Conservation (phyloP, 352 stramenopile genomes). For the Phytopythium kandeliae region DNA sequence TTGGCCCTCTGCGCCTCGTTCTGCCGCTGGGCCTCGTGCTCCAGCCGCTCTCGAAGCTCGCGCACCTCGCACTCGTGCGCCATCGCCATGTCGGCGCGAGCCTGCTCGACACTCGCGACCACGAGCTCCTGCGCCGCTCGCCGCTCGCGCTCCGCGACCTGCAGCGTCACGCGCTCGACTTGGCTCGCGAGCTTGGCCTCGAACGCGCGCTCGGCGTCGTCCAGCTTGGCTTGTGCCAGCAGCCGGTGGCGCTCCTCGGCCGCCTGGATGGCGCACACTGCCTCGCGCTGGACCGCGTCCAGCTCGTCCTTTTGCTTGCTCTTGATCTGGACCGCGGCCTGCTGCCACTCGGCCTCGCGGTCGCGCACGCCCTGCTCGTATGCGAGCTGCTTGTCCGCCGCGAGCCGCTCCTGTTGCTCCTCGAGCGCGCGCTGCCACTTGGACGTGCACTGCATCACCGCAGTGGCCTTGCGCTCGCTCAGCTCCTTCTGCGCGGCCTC, state of each 20-base stretch:
- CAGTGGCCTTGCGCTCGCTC: slow-evolving; percentile 48
- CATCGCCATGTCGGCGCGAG: slow-evolving; percentile 16
- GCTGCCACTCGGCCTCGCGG: slow-evolving; percentile 72
- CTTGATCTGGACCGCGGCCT: slow-evolving; percentile 67
- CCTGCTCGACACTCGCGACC: slow-evolving; percentile 11
- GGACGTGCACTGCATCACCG: slow-evolving; percentile 53
- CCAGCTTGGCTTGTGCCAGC: slow-evolving; percentile 29
- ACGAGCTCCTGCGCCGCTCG: slow-evolving; percentile 16
- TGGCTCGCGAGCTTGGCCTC: slow-evolving; percentile 21
- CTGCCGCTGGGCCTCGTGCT: slow-evolving; percentile 8
- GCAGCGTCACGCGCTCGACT: slow-evolving; percentile 11
- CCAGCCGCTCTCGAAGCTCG: slow-evolving; percentile 9
- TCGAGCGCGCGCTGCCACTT: slow-evolving; percentile 71
- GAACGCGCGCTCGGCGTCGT: slow-evolving; percentile 22
- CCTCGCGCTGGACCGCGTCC: slow-evolving; percentile 46
- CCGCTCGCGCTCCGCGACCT: slow-evolving; percentile 22
- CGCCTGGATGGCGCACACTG: slow-evolving; percentile 52
- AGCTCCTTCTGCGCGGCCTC: slow-evolving; percentile 50
- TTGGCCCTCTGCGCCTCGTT: slow-evolving; percentile 3
- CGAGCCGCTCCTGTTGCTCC: slow-evolving; percentile 55
- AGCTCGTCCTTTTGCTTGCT: slow-evolving; percentile 68
- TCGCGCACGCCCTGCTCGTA: slow-evolving; percentile 65
- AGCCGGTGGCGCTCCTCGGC: slow-evolving; percentile 62
- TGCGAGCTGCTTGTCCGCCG: slow-evolving; percentile 49
- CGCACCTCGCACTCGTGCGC: slow-evolving; percentile 13